Evolutionary conservation across 371 early-diverging fungal genomes (phyloP).

Genomic region (Mucor saturninus): DNA sequence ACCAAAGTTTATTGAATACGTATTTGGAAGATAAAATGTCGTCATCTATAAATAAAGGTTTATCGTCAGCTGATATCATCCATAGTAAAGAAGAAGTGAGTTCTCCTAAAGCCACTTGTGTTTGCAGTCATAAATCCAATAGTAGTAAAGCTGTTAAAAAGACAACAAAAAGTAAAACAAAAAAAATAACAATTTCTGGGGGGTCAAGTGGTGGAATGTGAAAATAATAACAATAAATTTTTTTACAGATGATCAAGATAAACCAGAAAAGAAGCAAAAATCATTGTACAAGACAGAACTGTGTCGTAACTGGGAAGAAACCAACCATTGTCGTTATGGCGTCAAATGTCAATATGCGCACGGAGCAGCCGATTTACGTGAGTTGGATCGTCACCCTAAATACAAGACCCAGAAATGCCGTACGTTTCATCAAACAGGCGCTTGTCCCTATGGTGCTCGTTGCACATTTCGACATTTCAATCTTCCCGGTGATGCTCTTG

Average conservation of each 20-base stretch:
- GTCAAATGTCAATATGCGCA: constrained; percentile 98
- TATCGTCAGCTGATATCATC: constrained; percentile 8
- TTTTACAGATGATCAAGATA: constrained; percentile 10
- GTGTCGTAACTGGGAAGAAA: constrained; percentile 90
- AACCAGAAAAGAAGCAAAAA: constrained; percentile 27
- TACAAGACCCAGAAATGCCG: constrained; percentile 95
- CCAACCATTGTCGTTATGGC: constrained; percentile 91
- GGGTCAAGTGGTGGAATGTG: no score
- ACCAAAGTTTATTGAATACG: constrained; percentile 24
- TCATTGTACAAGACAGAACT: constrained; percentile 97
- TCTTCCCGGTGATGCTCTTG: constrained; percentile 27
- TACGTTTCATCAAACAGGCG: constrained; percentile 85
- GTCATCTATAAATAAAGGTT: constrained; percentile 1
- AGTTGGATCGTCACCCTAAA: constrained; percentile 90
- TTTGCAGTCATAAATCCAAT: neutral
- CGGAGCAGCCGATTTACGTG: constrained; percentile 78
- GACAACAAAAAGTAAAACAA: neutral
- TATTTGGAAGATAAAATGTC: constrained; percentile 4
- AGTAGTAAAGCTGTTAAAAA: neutral
- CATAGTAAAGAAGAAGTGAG: constrained; percentile 20
- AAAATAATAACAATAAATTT: neutral
- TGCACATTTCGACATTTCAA: constrained; percentile 93
- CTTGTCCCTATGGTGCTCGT: constrained; percentile 93
- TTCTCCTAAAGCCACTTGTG: neutral
- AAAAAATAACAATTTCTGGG: neutral